phyloP scores from a whole-genome alignment of 805 yeast genomes.

The Saccharomycopsis javanensis region DNA sequence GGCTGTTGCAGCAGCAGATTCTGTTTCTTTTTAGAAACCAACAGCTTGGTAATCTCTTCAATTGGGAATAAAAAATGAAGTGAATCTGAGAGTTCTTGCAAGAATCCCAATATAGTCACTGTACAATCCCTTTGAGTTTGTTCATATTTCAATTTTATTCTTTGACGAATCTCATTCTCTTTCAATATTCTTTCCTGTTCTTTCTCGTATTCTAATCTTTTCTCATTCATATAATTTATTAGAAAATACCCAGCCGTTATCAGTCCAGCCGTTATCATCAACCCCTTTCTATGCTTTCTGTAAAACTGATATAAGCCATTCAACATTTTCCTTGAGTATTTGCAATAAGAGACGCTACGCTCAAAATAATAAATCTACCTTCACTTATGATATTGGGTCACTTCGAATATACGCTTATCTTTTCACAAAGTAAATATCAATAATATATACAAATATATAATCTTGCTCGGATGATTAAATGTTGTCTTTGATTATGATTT shows the following conservation, averaged over 20 bases:
- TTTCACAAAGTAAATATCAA: too few relatives aligned
- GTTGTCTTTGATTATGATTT: neutral
- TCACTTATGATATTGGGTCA: too few relatives aligned
- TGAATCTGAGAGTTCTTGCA: conserved; percentile 66
- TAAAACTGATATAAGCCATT: conserved; percentile 29
- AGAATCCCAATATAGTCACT: conserved; percentile 69
- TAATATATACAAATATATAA: too few relatives aligned
- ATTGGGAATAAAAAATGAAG: conserved; percentile 55
- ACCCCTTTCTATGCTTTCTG: conserved; percentile 36
- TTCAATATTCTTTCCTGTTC: conserved; percentile 39
- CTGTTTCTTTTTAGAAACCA: conserved; percentile 31
- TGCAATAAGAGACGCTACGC: too few relatives aligned
- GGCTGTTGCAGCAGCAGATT: conserved; percentile 18
- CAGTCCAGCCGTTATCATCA: conserved; percentile 36
- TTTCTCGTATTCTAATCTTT: conserved; percentile 41
- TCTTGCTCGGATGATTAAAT: too few relatives aligned
- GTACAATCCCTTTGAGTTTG: conserved; percentile 90
- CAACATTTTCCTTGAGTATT: conserved; percentile 24
- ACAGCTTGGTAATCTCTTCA: conserved; percentile 60
- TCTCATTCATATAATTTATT: conserved; percentile 33
- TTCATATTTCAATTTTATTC: conserved; percentile 70
- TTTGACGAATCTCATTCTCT: conserved; percentile 38
- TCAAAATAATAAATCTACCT: too few relatives aligned
- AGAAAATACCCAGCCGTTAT: conserved; percentile 37
- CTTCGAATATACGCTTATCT: neutral